Base-by-base conservation (phyloP, 768 basidiomycete species). In the Rubroboletus pulcherrimus region DNA sequence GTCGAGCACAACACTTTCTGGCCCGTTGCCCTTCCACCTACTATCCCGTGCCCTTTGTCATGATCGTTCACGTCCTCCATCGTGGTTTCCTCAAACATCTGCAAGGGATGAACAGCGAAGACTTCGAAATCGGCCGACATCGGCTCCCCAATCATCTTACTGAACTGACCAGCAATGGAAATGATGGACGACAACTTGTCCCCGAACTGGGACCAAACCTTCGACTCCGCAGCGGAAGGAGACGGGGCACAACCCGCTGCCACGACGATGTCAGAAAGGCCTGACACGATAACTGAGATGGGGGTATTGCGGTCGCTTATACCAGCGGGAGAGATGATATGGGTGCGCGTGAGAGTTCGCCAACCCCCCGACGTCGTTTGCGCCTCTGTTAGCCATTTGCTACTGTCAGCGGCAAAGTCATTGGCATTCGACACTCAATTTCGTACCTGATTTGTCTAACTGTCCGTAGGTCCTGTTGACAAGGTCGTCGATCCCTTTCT, bases 1-100 rank as follows among this genome's bases (percentile, higher is more conserved):
- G 58, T 56, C 35, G 58, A 38, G 30, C 60, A 61, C 43, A 61
- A 34, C 7, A 60, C 50, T 10, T 50, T 61, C 30, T 53, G 33
- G 30, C 47, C 47, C 14, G 12, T 10, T 7, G 12, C 40, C 3
- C 15, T 29, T 5, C 14, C 37, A 9, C 29, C n/a, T 9, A n/a
- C 1, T 29, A 2, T 24, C 14, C 2, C 24, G 8, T 24, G 29
- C 7, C 9, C 30, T 35, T 39, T 12, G 2, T 56, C 45, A 10
- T 46, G 15, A n/a, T 51, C 50, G 15, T 52, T 49, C 40, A 24
- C 11, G 17, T 50, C 58, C 24, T 57, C 41, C 26, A 61, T 61
- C 24, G 34, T 56, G 7, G 12, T 37, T 24, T 46, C 53, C 11
- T 51, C 58, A 8, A 60, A 61, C 8, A 1, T 10, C 40, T 49